Base-by-base conservation (phyloP, 2,329 filamentous ascomycete genomes). In the Cladosporium sp. region DNA sequence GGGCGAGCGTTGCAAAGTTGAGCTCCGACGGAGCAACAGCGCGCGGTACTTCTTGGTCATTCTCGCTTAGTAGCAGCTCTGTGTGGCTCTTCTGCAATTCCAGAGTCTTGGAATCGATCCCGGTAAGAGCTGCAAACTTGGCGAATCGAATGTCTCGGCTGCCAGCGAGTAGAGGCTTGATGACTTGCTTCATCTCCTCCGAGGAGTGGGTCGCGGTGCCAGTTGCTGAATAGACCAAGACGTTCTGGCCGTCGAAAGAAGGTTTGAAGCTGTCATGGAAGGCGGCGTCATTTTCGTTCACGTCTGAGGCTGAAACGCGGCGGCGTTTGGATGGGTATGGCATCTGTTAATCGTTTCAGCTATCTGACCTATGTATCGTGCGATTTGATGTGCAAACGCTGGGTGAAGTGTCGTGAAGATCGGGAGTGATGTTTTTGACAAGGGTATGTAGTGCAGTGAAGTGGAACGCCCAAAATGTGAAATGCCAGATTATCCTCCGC, bases 211-310 rank as follows among this genome's bases (percentile, higher is more conserved):
- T 56, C 50, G 68, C 62, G 59, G 64, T 63, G 19, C 73, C 70
- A 51, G 77, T 64, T 40, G 74, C 75, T 6, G 77, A 73, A 58
- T 89, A 84, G 2, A 95, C 75, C 36, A 96, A 72, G 2, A 83
- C 83, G 55, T 89, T 87, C 56, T 83, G 80, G 2, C 83, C 81
- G 32, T 85, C 84, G 86, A 92, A 96, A 43, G 80, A 83, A 22
- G 89, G 88, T 60, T 89, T 89, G 67, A 87, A 80, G 39, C 82
- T 84, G 56, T 81, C 76, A 69, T 89, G 87, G 67, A 85, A 93
- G 20, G 74, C 77, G 62, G 79, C 78, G 56, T 92, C 86, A 52
- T 72, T 70, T 41, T 80, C 75, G 60, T 78, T 77, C 75, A 90
- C 75, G 58, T 80, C 75, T 61, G 86, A 80, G 56, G 80, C 75